Evolutionary conservation across 768 basidiomycete genomes (phyloP).

Genomic region (Tulasnella sp.): DNA sequence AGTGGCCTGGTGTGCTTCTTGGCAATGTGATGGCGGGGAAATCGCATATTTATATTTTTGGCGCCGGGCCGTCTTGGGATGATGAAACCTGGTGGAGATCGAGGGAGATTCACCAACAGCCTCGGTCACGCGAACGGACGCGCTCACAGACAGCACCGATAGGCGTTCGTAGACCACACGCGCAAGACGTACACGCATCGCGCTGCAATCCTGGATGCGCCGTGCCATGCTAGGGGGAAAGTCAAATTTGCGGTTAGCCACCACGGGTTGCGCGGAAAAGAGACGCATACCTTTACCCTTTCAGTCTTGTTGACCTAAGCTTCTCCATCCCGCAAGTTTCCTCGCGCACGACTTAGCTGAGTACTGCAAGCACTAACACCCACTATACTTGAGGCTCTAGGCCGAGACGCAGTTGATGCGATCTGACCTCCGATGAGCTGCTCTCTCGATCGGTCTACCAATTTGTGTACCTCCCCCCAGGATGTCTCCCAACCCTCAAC

Average conservation of each 20-base stretch:
- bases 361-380: not conserved
- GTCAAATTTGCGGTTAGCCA: not conserved
- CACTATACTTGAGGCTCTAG: not conserved
- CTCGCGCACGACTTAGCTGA: conserved; percentile 11
- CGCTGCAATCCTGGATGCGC: too few relatives aligned
- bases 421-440: not conserved
- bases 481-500: conserved; percentile 14
- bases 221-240: conserved; percentile 6
- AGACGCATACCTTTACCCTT: conserved; percentile 10
- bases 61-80: too few relatives aligned
- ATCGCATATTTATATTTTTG: too few relatives aligned
- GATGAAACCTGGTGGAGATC: too few relatives aligned
- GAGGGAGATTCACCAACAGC: too few relatives aligned
- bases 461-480: conserved; percentile 4
- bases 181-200: too few relatives aligned
- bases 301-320: conserved; percentile 6
- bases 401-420: not conserved
- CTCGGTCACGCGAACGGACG: too few relatives aligned
- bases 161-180: too few relatives aligned
- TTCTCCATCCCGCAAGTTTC: conserved; percentile 15
- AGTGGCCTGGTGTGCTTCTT: too few relatives aligned
- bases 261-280: not conserved
- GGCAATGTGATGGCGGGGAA: too few relatives aligned
- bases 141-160: too few relatives aligned
- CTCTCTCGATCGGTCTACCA: not conserved